Evolutionary conservation across 805 yeast genomes (phyloP).

Genomic region (Candida sithepensis): DNA sequence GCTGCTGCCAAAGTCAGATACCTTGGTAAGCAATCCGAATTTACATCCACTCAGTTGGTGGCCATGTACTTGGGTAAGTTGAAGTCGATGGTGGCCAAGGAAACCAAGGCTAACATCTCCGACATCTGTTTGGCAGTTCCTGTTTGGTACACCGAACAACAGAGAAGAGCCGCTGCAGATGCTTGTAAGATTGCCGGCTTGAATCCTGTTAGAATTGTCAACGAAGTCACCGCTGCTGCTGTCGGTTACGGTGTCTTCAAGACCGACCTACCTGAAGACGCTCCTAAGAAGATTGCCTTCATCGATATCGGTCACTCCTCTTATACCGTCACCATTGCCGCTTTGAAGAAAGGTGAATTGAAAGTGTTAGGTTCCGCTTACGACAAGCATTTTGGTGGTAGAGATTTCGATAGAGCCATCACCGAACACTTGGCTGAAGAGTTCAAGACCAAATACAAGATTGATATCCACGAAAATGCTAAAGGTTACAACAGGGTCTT

Average conservation of each 20-base stretch:
- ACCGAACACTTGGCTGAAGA: slow-evolving; percentile 94
- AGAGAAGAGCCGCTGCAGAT: slow-evolving; percentile 94
- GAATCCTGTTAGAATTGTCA: slow-evolving; percentile 97
- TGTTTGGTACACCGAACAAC: slow-evolving; percentile 93
- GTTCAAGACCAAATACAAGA: slow-evolving; percentile 87
- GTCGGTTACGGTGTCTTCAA: slow-evolving; percentile 99
- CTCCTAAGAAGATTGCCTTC: slow-evolving; percentile 84
- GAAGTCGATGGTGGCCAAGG: slow-evolving; percentile 73
- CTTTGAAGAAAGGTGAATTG: slow-evolving; percentile 94
- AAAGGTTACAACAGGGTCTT: slow-evolving; percentile 94
- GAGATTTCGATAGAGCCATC: slow-evolving; percentile 91
- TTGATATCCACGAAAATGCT: slow-evolving; percentile 85
- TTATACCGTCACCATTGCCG: slow-evolving; percentile 83
- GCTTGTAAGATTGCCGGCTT: slow-evolving; percentile 95
- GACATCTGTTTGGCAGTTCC: slow-evolving; percentile 96
- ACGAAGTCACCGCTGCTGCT: slow-evolving; percentile 98
- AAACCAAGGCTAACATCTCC: slow-evolving; percentile 74
- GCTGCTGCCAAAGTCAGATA: slow-evolving; percentile 85
- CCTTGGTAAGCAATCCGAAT: slow-evolving; percentile 72
- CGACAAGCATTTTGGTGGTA: slow-evolving; percentile 97
- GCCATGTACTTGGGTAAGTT: slow-evolving; percentile 95
- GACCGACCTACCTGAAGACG: slow-evolving; percentile 92
- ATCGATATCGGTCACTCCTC: slow-evolving; percentile 97
- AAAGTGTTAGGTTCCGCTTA: slow-evolving; percentile 88
- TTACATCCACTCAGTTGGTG: slow-evolving; percentile 83